Percentiles rank a stretch among this genome's conserved stretches.
Conservation (phyloP, 192 early-diverging fungal genomes). For the Rhizophagus clarus region DNA sequence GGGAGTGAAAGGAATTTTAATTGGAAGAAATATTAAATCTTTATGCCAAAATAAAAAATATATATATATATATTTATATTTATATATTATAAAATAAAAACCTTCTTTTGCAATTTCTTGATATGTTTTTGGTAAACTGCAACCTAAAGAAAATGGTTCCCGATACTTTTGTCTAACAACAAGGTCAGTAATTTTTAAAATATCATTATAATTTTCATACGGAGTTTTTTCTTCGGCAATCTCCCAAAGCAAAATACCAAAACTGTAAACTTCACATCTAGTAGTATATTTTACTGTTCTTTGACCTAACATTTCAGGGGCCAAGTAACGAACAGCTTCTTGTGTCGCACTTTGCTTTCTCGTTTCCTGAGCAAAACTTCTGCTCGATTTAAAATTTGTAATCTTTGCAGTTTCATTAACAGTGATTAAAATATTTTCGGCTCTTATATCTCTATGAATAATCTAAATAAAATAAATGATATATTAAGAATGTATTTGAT, state of each 20-base stretch:
- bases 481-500: too few species aligned
- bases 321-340: slow-evolving; percentile 12
- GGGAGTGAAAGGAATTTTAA: neutral
- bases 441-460: slow-evolving; percentile 35
- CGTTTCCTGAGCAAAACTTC: neutral
- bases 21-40: too few species aligned
- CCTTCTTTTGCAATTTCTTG: neutral
- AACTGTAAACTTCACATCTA: slow-evolving; percentile 27
- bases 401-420: slow-evolving; percentile 24
- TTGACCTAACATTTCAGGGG: slow-evolving; percentile 19
- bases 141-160: neutral
- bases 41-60: neutral
- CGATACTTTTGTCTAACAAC: neutral
- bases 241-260: slow-evolving; percentile 26
- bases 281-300: neutral
- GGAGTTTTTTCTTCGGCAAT: slow-evolving; percentile 15
- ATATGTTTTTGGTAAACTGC: neutral
- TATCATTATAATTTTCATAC: neutral
- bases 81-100: neutral
- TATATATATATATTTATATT: too few species aligned
- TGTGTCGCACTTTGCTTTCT: neutral
- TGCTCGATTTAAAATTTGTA: slow-evolving; percentile 40
- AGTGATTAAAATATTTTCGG: slow-evolving; percentile 27
- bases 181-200: neutral
- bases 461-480: slow-evolving; percentile 6